Evolutionary conservation across 305 asterid species (phyloP), one percentile per base, ranked within the genome.

Genomic region (Fraxinus xanthoxyloides): DNA sequence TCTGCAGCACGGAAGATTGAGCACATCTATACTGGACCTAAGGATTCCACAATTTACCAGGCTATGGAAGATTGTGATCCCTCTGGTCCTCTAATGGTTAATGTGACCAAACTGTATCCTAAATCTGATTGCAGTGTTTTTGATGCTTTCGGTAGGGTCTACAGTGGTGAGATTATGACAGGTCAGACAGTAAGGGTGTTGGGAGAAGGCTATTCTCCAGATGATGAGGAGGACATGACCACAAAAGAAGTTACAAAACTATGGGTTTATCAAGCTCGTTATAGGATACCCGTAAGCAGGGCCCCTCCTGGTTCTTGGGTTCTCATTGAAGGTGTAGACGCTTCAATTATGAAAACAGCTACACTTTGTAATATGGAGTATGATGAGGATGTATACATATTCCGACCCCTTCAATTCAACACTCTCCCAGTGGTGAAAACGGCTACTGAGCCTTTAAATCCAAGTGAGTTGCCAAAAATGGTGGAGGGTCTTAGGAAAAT

Each of bases 281-380:
- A 96, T 76, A 91, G 99, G 92, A 96, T 96, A 86, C 98, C 99
- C 67, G 85, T 96, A 51, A 92, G 89, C 86, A 94, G 92, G 87
- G 98, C 99, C 17, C 98, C 97, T 81, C 98, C 99, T 81, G 99
- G 99, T 86, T 90, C 99, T 75, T 96, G 99, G 98, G 99, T 96
- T 84, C 93, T 96, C 80, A 94, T 96, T 82, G 99, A 96, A 90
- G 99, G 99, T 77, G 99, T 96, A 40, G 99, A 96, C 89, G 99
- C 99, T 70, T 96, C 99, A 73, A 96, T 96, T 79, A 96, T 91
- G 99, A 96, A 96, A 90, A 94, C 99, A 54, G 99, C 99, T 36
- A 94, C 98, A 4, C 92, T 96, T 36, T 94, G 99, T 90, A 93
- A 91, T 83, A 63, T 82, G 87, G 95, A 96, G 30, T 90, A 84